phyloP scores from a whole-genome alignment of 805 yeast genomes.

The Kuraishia cidri region DNA sequence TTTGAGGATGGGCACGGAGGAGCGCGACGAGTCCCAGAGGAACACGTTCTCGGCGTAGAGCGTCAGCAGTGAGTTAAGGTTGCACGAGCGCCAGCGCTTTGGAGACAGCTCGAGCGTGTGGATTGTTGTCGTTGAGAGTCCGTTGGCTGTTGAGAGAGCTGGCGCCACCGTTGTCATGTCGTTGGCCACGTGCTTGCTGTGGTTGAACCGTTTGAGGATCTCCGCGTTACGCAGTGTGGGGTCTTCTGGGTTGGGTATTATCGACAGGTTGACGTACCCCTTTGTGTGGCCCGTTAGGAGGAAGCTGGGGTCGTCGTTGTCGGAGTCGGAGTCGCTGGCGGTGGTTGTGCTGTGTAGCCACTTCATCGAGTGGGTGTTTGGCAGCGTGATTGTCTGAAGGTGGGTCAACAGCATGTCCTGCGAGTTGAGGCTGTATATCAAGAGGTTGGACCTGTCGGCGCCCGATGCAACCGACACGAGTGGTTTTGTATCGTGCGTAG shows the following conservation, averaged over 20 bases:
- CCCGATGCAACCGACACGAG: constrained; percentile 48
- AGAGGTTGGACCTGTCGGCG: constrained; percentile 32
- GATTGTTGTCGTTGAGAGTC: constrained; percentile 16
- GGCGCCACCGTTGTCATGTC: constrained; percentile 8
- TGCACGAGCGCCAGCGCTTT: constrained; percentile 30
- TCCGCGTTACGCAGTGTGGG: constrained; percentile 46
- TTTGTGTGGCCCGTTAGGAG: constrained; percentile 68
- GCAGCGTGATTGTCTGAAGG: constrained; percentile 48
- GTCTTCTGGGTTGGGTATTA: constrained; percentile 45
- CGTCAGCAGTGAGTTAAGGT: constrained; percentile 42
- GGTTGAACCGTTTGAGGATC: constrained; percentile 72
- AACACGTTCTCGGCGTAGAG: constrained; percentile 63
- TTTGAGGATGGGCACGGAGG: constrained; percentile 49
- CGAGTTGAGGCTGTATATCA: constrained; percentile 37
- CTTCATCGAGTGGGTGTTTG: constrained; percentile 41
- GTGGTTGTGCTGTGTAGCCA: too few relatives aligned
- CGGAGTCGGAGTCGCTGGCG: constrained; percentile 21
- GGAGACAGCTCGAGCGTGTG: constrained; percentile 26
- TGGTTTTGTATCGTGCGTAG: constrained; percentile 20
- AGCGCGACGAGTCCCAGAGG: constrained; percentile 63
- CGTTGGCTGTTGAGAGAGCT: constrained; percentile 18
- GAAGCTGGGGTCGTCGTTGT: constrained; percentile 22
- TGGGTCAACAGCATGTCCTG: constrained; percentile 37
- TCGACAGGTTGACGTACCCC: constrained; percentile 66
- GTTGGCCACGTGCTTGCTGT: constrained; percentile 48